Evolutionary conservation across 2,329 filamentous ascomycete genomes (phyloP).

Genomic region (Cytospora paraplurivora): DNA sequence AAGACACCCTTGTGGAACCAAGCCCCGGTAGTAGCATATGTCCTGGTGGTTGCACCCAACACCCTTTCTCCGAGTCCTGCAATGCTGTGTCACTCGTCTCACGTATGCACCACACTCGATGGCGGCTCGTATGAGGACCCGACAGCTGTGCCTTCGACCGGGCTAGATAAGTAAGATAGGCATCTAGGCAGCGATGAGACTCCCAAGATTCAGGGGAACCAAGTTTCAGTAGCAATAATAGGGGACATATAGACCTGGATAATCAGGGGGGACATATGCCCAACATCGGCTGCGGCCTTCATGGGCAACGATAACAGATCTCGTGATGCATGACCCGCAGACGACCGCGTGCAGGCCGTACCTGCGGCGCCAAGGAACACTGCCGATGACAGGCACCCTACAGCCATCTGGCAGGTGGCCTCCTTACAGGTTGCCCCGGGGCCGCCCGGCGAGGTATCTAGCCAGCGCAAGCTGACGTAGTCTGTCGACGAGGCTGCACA

Average conservation of each 20-base stretch:
- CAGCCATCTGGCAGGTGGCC: not conserved
- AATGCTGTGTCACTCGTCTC: conserved; percentile 9
- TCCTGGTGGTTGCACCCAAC: conserved; percentile 9
- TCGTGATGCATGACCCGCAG: not conserved
- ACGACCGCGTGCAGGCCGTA: not conserved
- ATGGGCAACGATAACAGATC: not conserved
- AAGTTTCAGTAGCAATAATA: not conserved
- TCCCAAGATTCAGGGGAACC: not conserved
- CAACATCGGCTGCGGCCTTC: not conserved
- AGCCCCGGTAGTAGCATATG: conserved; percentile 16
- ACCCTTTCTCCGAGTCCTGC: conserved; percentile 7
- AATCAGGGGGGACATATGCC: not conserved
- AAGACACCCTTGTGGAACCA: conserved; percentile 3
- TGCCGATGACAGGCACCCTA: not conserved
- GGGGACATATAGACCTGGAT: not conserved
- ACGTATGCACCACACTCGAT: not conserved
- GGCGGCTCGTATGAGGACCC: not conserved
- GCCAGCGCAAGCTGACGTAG: not conserved
- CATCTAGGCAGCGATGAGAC: not conserved
- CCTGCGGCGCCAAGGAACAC: not conserved
- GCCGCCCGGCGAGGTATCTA: not conserved
- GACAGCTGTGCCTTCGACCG: not conserved
- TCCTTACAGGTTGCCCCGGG: not conserved
- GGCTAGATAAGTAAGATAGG: not conserved
- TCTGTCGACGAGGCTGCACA: not conserved